Base-by-base conservation (phyloP, 2,329 filamentous ascomycete genomes). In the Ascochyta lentis region DNA sequence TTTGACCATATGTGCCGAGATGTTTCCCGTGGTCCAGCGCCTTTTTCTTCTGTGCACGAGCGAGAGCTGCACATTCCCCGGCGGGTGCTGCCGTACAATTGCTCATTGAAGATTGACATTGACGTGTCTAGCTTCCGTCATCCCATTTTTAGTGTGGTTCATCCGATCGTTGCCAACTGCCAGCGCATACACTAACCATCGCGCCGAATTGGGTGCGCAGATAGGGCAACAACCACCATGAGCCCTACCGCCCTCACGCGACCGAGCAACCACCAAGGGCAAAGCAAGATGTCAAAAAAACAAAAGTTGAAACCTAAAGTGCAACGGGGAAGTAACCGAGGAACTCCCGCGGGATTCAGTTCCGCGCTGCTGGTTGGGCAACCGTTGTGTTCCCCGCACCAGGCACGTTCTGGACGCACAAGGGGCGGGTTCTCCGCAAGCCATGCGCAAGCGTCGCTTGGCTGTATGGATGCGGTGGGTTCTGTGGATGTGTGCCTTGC, bases 121-220 rank as follows among this genome's bases (percentile, higher is more conserved):
- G 61, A 64, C 61, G 59, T 64, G 61, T 61, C 61, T 63, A 63
- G 59, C 54, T 56, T 47, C 59, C 50, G 48, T 47, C 44, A 46
- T 33, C 49, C 33, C 35, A 47, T 46, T 45, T 33, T 26, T 56
- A 52, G 54, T 33, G 10, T 26, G 29, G 27, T 49, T 45, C 23
- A 39, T 16, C 15, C 29, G 43, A 31, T 41, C 24, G 24, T 24
- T 24, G 35, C 33, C 10, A 37, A 26, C 16, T 29, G 45, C 39
- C 46, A 49, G 40, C 53, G 22, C 47, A 48, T 47, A 37, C 41
- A 38, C 41, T 45, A 48, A 42, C 27, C 19, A 37, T 42, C 27
- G 23, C 16, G 27, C 43, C 37, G 41, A 54, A 33, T 5, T 34
- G 34, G 24, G 26, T 39, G 2, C 23, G 27, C 3, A 23, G 26